phyloP scores from a whole-genome alignment of 441 rosid genomes.

The Viola pubescens region DNA sequence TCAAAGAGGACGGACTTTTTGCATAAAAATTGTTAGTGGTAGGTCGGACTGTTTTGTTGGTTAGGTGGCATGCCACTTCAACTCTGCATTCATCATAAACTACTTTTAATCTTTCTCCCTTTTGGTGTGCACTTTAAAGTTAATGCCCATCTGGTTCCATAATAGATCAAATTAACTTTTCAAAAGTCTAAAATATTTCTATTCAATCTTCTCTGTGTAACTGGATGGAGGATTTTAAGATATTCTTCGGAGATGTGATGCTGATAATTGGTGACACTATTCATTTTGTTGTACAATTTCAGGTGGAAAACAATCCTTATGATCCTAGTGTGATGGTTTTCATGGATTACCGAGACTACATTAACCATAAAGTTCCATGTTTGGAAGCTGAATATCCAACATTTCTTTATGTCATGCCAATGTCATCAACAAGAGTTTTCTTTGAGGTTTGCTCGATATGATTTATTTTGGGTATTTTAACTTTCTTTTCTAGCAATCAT shows the following conservation, averaged over 20 bases:
- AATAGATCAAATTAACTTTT: too few species aligned
- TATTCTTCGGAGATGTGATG: not conserved
- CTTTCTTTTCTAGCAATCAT: slow-evolving; percentile 4
- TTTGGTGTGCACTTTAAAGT: not conserved
- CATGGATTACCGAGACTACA: slow-evolving; percentile 90
- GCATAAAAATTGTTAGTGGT: not conserved
- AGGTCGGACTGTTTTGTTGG: not conserved
- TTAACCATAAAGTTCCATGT: slow-evolving; percentile 38
- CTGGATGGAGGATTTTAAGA: slow-evolving; percentile 6
- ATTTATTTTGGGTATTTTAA: slow-evolving; percentile 9
- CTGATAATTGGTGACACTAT: slow-evolving; percentile 1
- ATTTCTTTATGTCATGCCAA: slow-evolving; percentile 84
- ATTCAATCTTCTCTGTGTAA: not conserved
- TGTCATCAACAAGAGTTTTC: slow-evolving; percentile 78
- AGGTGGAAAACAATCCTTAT: slow-evolving; percentile 93
- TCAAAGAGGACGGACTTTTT: not conserved
- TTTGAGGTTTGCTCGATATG: slow-evolving; percentile 53
- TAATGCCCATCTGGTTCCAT: not conserved
- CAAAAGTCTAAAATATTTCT: not conserved
- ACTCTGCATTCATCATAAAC: not conserved
- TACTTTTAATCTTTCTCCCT: not conserved
- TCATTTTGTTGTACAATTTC: slow-evolving; percentile 21
- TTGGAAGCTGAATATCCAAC: slow-evolving; percentile 74
- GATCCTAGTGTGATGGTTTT: slow-evolving; percentile 94
- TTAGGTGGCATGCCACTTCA: not conserved